phyloP scores from a whole-genome alignment of 106 monocot species.

The Alisma plantagoaquatica region DNA sequence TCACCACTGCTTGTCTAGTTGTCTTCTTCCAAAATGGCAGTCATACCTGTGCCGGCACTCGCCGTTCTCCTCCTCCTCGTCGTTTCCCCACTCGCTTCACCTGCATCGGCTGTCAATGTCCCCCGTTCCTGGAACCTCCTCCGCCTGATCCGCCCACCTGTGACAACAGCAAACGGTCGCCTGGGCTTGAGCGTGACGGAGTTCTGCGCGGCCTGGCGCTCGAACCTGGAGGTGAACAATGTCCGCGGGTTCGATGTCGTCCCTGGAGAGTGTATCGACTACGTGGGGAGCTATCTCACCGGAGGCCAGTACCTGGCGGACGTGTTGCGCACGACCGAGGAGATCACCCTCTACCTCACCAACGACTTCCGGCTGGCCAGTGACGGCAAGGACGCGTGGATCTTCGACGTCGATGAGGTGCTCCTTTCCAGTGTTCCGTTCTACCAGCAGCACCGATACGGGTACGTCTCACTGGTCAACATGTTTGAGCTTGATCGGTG shows the following conservation, averaged over 20 bases:
- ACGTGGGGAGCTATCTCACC: conserved; percentile 28
- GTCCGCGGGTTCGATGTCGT: no score
- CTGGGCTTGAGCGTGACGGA: conserved; percentile 5
- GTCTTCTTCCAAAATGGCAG: no score
- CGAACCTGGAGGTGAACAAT: conserved; percentile 6
- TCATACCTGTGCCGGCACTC: no score
- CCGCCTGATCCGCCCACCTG: neutral
- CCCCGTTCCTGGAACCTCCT: neutral
- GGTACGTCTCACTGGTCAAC: conserved; percentile 7
- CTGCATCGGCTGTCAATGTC: neutral
- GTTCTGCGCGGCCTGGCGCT: conserved; percentile 16
- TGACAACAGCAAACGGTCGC: neutral
- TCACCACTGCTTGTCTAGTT: no score
- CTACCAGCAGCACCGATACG: conserved; percentile 31
- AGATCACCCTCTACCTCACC: conserved; percentile 34
- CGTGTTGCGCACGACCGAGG: conserved; percentile 25
- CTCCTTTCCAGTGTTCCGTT: conserved; percentile 38
- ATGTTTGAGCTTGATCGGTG: neutral
- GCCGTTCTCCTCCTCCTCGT: conserved; percentile 4
- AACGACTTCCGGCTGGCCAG: conserved; percentile 2
- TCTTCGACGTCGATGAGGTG: conserved; percentile 53
- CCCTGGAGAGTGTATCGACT: conserved; percentile 25
- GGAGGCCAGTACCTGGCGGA: conserved; percentile 34
- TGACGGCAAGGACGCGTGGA: conserved; percentile 46
- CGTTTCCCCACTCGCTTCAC: conserved; percentile 3